These are phyloP conservation scores for Pseudocercospora musae DNA, from an alignment of 2,329 filamentous ascomycete species.

Conservation along the genomic window DNA sequence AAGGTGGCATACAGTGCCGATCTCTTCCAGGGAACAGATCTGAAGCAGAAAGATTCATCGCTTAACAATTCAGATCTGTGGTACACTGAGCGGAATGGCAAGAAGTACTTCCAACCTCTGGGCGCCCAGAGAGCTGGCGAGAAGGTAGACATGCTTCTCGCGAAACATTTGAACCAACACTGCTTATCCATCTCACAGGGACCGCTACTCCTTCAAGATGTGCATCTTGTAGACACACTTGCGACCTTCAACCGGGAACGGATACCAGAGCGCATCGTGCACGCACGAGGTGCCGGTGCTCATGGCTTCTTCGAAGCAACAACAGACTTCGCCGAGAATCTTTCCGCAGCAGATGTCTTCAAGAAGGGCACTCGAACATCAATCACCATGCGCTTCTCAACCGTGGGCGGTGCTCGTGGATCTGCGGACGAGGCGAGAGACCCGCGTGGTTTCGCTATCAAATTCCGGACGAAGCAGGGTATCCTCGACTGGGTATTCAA, in stretches of 20 bases:
- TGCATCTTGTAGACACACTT: slow-evolving; percentile 62
- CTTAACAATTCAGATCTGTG: slow-evolving; percentile 32
- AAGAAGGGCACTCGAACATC: slow-evolving; percentile 66
- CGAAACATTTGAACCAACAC: neutral
- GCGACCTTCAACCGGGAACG: slow-evolving; percentile 68
- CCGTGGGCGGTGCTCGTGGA: slow-evolving; percentile 73
- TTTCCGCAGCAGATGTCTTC: slow-evolving; percentile 54
- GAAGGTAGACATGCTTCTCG: slow-evolving; percentile 32
- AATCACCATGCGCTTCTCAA: slow-evolving; percentile 72
- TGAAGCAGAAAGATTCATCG: slow-evolving; percentile 24
- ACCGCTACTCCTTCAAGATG: slow-evolving; percentile 62
- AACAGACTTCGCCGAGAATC: slow-evolving; percentile 30
- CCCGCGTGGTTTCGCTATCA: slow-evolving; percentile 50
- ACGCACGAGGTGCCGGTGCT: slow-evolving; percentile 63
- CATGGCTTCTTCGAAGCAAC: slow-evolving; percentile 55
- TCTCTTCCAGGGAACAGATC: slow-evolving; percentile 28
- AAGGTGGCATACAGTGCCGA: slow-evolving; percentile 25
- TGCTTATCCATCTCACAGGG: slow-evolving; percentile 34
- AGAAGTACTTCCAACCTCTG: slow-evolving; percentile 30
- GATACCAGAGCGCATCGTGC: slow-evolving; percentile 64
- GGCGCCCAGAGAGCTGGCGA: slow-evolving; percentile 48
- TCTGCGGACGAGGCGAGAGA: slow-evolving; percentile 57
- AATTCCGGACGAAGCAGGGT: slow-evolving; percentile 50
- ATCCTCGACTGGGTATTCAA: slow-evolving; percentile 21
- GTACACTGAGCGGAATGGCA: slow-evolving; percentile 32